These are phyloP conservation scores for Aspergillus sclerotioniger DNA, from an alignment of 495 filamentous ascomycete species.

Conservation along the genomic window DNA sequence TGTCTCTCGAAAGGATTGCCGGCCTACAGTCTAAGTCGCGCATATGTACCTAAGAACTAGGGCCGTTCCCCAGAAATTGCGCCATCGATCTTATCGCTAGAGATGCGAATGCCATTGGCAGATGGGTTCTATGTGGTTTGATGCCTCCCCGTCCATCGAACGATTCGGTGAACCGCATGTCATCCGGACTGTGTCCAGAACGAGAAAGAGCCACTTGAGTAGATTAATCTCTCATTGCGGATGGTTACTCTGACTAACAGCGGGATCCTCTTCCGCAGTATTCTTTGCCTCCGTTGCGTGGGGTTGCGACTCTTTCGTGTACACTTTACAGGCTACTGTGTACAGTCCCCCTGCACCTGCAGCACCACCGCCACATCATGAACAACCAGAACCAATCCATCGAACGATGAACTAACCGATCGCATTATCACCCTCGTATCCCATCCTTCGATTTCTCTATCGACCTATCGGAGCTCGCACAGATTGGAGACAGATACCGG, in stretches of 20 bases:
- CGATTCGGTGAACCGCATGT: background rate
- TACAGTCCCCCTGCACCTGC: background rate
- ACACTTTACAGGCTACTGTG: too few species aligned
- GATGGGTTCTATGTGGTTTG: background rate
- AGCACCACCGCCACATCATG: background rate
- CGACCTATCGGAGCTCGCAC: background rate
- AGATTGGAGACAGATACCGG: background rate
- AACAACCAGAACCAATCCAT: too few species aligned
- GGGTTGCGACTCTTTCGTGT: background rate
- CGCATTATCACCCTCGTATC: background rate
- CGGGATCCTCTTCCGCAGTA: background rate
- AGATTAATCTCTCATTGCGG: background rate
- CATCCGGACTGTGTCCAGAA: background rate
- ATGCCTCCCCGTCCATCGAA: background rate
- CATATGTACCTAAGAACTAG: conserved; percentile 8
- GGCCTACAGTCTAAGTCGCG: background rate
- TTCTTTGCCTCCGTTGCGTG: background rate
- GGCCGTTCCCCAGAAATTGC: conserved; percentile 42
- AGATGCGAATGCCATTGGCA: background rate
- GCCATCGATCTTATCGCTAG: conserved; percentile 32
- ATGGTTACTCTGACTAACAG: background rate
- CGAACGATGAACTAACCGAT: too few species aligned
- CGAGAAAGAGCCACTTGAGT: background rate
- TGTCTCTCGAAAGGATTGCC: conserved; percentile 2
- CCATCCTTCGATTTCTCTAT: background rate